phyloP scores from a whole-genome alignment of 2,329 filamentous ascomycete species.

The Thermothelomyces thermophilus region DNA sequence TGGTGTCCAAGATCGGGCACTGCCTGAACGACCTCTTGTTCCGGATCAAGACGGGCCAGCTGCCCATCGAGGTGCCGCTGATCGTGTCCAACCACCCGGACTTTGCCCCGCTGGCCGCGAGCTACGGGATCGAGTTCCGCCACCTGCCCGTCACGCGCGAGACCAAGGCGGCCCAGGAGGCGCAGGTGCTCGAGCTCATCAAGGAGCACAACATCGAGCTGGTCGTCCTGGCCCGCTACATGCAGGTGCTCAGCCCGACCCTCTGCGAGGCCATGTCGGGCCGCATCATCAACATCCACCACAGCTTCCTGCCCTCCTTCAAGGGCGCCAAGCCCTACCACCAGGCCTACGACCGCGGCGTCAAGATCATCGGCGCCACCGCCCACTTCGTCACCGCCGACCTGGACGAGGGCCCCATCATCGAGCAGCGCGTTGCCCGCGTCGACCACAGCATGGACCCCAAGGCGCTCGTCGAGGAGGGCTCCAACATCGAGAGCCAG shows the following conservation, averaged over 20 bases:
- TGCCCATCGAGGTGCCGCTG: slow-evolving; percentile 67
- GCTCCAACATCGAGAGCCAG: slow-evolving; percentile 78
- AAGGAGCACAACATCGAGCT: slow-evolving; percentile 65
- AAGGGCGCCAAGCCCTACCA: slow-evolving; percentile 87
- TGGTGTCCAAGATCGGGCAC: slow-evolving; percentile 86
- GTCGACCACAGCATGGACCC: slow-evolving; percentile 72
- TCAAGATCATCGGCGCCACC: slow-evolving; percentile 83
- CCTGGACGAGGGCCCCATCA: slow-evolving; percentile 80
- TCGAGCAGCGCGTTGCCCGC: slow-evolving; percentile 72
- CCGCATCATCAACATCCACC: slow-evolving; percentile 88
- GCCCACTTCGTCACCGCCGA: slow-evolving; percentile 83
- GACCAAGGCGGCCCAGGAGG: slow-evolving; percentile 69
- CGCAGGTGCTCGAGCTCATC: slow-evolving; percentile 63
- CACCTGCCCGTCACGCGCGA: slow-evolving; percentile 75
- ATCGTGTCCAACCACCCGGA: slow-evolving; percentile 81
- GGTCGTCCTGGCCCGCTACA: slow-evolving; percentile 76
- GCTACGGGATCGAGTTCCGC: slow-evolving; percentile 72
- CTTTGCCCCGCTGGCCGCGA: slow-evolving; percentile 59
- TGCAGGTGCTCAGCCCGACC: slow-evolving; percentile 73
- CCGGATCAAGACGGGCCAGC: slow-evolving; percentile 66
- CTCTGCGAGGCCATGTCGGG: slow-evolving; percentile 75
- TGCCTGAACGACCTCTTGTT: slow-evolving; percentile 80
- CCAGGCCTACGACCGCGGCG: slow-evolving; percentile 77
- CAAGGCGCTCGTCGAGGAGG: slow-evolving; percentile 70
- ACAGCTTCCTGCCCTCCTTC: slow-evolving; percentile 79